These are phyloP conservation scores for Cystobasidium slooffiae DNA, from an alignment of 1,284 basidiomycete genomes.

Conservation along the genomic window DNA sequence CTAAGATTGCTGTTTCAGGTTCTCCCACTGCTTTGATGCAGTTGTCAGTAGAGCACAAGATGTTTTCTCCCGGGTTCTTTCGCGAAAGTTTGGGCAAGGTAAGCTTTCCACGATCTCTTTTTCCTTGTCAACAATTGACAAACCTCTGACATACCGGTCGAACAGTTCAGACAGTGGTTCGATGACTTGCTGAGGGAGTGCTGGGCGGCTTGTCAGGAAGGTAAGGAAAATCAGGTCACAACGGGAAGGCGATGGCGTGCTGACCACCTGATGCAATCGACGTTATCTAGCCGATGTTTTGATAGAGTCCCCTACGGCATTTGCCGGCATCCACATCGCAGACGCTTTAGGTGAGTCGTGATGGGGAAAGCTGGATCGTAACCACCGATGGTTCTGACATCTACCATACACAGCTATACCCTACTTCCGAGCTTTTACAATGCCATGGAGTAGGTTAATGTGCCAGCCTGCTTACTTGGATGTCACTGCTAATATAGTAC, in stretches of 20 bases:
- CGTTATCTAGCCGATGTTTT: slow-evolving; percentile 1
- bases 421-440: slow-evolving; percentile 24
- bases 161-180: slow-evolving; percentile 16
- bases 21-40: slow-evolving; percentile 21
- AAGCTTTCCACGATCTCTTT: not conserved
- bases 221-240: not conserved
- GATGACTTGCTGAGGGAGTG: slow-evolving; percentile 8
- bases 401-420: slow-evolving; percentile 1
- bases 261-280: not conserved
- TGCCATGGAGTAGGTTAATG: slow-evolving; percentile 14
- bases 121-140: not conserved
- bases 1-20: not conserved
- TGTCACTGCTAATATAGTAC: not conserved
- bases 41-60: slow-evolving; percentile 22
- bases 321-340: slow-evolving; percentile 24
- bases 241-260: not conserved
- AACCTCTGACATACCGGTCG: not conserved
- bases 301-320: slow-evolving; percentile 13
- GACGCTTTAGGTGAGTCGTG: slow-evolving; percentile 9
- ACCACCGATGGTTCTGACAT: not conserved
- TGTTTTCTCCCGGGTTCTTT: slow-evolving; percentile 24
- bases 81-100: slow-evolving; percentile 16
- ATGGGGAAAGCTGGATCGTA: too few relatives aligned
- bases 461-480: not conserved
- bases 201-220: slow-evolving; percentile 12